A percentile compares a stretch with the other conserved stretches of the same genome.
Evolutionary conservation across 768 basidiomycete species (phyloP).

Genomic region (Amanita rimosa): DNA sequence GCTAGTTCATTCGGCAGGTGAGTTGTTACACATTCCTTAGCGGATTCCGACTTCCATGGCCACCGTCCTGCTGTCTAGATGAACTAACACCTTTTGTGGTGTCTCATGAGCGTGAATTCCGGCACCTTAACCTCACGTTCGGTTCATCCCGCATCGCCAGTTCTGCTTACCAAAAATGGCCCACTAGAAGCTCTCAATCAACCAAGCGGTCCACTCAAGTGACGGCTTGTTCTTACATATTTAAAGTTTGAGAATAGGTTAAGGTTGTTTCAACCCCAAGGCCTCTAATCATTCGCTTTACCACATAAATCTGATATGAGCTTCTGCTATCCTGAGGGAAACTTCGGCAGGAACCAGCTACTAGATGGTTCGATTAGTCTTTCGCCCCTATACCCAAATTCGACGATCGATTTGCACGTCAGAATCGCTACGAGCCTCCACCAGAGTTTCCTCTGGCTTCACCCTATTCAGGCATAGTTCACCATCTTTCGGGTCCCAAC

Average conservation of each 20-base stretch:
- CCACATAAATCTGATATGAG: slow-evolving; percentile 51
- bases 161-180: slow-evolving; percentile 73
- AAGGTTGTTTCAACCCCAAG: slow-evolving; percentile 84
- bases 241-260: slow-evolving; percentile 77
- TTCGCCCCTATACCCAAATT: slow-evolving; percentile 95
- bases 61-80: slow-evolving; percentile 84
- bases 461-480: slow-evolving; percentile 84
- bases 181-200: slow-evolving; percentile 73
- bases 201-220: slow-evolving; percentile 73
- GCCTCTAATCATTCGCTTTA: slow-evolving; percentile 90
- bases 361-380: slow-evolving; percentile 94
- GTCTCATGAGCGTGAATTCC: slow-evolving; percentile 78
- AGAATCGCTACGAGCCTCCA: slow-evolving; percentile 94
- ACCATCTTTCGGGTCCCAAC: slow-evolving; percentile 88
- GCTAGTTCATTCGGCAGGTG: slow-evolving; percentile 87
- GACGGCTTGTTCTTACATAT: slow-evolving; percentile 79
- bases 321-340: slow-evolving; percentile 58
- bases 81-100: slow-evolving; percentile 81
- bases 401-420: slow-evolving; percentile 94
- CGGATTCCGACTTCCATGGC: slow-evolving; percentile 80
- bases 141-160: slow-evolving; percentile 62
- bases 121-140: slow-evolving; percentile 67
- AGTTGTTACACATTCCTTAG: slow-evolving; percentile 86
- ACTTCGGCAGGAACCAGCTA: slow-evolving; percentile 90
- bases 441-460: slow-evolving; percentile 95